Evolutionary conservation across 352 stramenopile genomes (phyloP).

Genomic region (Globisporangium spiculum): DNA sequence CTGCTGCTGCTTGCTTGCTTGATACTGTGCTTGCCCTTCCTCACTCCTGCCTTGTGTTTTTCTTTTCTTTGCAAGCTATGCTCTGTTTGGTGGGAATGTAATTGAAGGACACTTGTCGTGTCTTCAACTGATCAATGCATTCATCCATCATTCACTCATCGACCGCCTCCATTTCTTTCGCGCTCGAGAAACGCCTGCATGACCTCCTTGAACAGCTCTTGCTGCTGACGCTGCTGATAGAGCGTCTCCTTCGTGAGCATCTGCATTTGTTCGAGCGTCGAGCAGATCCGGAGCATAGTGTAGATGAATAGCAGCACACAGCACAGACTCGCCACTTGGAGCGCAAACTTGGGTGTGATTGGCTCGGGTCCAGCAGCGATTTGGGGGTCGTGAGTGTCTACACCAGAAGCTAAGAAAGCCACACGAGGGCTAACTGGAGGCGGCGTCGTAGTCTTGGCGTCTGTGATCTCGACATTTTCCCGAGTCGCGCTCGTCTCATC

Average conservation of each 20-base stretch:
- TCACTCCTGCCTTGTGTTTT: not conserved
- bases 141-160: not conserved
- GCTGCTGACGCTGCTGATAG: slow-evolving; percentile 57
- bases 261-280: slow-evolving; percentile 60
- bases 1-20: not conserved
- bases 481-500: not conserved
- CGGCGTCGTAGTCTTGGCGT: not conserved
- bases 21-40: not conserved
- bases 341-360: slow-evolving; percentile 14
- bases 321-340: slow-evolving; percentile 45
- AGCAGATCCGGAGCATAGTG: slow-evolving; percentile 60
- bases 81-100: slow-evolving; percentile 3
- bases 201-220: slow-evolving; percentile 61
- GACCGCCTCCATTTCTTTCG: not conserved
- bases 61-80: not conserved
- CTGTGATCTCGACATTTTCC: not conserved
- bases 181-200: slow-evolving; percentile 34
- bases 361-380: not conserved
- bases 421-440: not conserved
- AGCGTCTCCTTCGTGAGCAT: slow-evolving; percentile 50
- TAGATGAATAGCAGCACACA: slow-evolving; percentile 71
- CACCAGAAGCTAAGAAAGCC: not conserved
- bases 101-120: not conserved
- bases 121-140: not conserved
- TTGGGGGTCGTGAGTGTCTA: too few species aligned